Conservation (phyloP, 768 basidiomycete genomes). For the Boletus rex-veris region DNA sequence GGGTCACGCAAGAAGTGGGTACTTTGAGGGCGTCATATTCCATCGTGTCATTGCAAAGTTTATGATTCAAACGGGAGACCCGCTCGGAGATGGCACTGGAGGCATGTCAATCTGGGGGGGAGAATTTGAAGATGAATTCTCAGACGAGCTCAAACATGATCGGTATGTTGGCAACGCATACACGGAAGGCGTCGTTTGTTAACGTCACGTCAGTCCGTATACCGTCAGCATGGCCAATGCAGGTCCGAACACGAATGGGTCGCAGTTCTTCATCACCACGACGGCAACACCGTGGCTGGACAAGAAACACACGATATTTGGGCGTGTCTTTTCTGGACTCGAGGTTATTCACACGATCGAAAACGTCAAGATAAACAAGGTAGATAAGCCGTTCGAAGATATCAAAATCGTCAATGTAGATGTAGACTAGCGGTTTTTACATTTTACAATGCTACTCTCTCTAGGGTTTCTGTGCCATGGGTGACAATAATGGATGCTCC, state of each 20-base stretch:
- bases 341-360: constrained; percentile 92
- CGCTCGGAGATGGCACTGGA: constrained; percentile 91
- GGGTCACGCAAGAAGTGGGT: constrained; percentile 83
- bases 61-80: constrained; percentile 97
- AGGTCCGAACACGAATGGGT: constrained; percentile 87
- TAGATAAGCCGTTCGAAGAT: constrained; percentile 89
- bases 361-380: constrained; percentile 80
- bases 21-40: constrained; percentile 91
- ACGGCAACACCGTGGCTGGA: constrained; percentile 93
- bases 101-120: constrained; percentile 87
- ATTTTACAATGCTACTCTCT: constrained; percentile 46
- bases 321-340: constrained; percentile 79
- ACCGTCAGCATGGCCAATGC: constrained; percentile 96
- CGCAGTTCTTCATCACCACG: constrained; percentile 98
- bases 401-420: constrained; percentile 85
- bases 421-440: constrained; percentile 48
- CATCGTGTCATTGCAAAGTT: constrained; percentile 98
- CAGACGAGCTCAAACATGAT: constrained; percentile 86
- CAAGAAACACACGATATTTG: constrained; percentile 90
- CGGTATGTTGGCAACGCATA: constrained; percentile 44
- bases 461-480: constrained; percentile 37
- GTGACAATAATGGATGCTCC: constrained; percentile 23
- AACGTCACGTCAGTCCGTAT: constrained; percentile 62
- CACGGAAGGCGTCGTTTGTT: not conserved
- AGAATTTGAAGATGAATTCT: constrained; percentile 93